Conservation (phyloP, 345 rosid genomes). For the Moringa oleifera region DNA sequence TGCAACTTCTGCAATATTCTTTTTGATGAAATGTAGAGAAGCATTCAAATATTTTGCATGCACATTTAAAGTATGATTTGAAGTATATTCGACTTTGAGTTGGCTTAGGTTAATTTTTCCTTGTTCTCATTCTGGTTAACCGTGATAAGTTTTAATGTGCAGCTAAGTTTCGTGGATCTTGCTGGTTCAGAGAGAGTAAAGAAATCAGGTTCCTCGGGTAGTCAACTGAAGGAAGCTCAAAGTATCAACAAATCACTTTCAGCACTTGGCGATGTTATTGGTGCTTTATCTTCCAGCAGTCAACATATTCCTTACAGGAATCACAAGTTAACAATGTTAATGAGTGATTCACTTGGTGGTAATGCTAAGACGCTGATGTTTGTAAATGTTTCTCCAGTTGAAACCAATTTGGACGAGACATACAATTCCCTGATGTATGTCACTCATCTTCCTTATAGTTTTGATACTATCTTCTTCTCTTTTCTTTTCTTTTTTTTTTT, state of each 20-base stretch:
- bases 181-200: constrained; percentile 97
- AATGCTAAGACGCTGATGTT: constrained; percentile 98
- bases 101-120: not conserved
- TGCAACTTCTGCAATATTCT: too few species aligned
- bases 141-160: constrained; percentile 26
- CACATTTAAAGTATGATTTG: constrained; percentile 1
- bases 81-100: too few species aligned
- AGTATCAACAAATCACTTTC: constrained; percentile 96
- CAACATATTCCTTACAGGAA: constrained; percentile 93
- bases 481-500: too few species aligned
- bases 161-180: constrained; percentile 97
- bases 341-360: constrained; percentile 98
- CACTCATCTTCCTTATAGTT: not conserved
- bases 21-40: too few species aligned
- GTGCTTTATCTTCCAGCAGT: constrained; percentile 78
- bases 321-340: constrained; percentile 92
- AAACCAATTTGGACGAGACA: constrained; percentile 87
- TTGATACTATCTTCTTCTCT: not conserved
- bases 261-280: constrained; percentile 90
- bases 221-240: constrained; percentile 93
- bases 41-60: not conserved
- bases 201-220: constrained; percentile 88
- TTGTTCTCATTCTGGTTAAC: too few species aligned
- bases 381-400: constrained; percentile 86
- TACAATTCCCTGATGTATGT: constrained; percentile 81